Conservation (phyloP, 2,329 filamentous ascomycete species). For the Tolypocladium inflatum region DNA sequence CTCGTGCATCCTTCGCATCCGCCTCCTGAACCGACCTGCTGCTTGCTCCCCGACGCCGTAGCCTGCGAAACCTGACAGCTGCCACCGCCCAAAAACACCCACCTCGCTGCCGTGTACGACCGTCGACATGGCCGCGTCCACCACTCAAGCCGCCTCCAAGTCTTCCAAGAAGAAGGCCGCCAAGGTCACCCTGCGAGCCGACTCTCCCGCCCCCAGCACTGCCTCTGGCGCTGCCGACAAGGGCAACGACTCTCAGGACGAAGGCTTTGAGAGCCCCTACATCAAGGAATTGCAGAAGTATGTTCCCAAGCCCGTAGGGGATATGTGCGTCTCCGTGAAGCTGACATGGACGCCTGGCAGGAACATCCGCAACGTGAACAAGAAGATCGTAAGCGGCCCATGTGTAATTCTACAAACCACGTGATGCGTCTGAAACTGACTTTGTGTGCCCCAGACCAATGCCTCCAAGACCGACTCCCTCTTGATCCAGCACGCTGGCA, state of each 20-base stretch:
- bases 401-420: background rate
- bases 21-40: background rate
- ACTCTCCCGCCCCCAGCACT: slow-evolving; percentile 43
- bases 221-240: slow-evolving; percentile 38
- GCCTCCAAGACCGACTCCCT: slow-evolving; percentile 64
- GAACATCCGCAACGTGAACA: slow-evolving; percentile 83
- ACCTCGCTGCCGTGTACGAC: slow-evolving; percentile 2
- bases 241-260: slow-evolving; percentile 47
- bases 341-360: slow-evolving; percentile 32
- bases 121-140: slow-evolving; percentile 50
- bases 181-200: slow-evolving; percentile 40
- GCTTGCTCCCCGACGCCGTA: background rate
- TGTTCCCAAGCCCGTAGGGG: slow-evolving; percentile 18
- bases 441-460: slow-evolving; percentile 41
- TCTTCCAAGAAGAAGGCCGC: slow-evolving; percentile 58
- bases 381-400: slow-evolving; percentile 70
- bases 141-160: slow-evolving; percentile 53
- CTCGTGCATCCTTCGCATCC: background rate
- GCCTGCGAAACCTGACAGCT: background rate
- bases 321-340: too few species aligned
- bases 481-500: slow-evolving; percentile 58
- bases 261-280: slow-evolving; percentile 62
- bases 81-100: background rate
- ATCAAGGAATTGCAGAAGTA: slow-evolving; percentile 89
- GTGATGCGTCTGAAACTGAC: background rate